Evolutionary conservation across 2,329 filamentous ascomycete genomes (phyloP).

Genomic region (Colletotrichum eremochloae): DNA sequence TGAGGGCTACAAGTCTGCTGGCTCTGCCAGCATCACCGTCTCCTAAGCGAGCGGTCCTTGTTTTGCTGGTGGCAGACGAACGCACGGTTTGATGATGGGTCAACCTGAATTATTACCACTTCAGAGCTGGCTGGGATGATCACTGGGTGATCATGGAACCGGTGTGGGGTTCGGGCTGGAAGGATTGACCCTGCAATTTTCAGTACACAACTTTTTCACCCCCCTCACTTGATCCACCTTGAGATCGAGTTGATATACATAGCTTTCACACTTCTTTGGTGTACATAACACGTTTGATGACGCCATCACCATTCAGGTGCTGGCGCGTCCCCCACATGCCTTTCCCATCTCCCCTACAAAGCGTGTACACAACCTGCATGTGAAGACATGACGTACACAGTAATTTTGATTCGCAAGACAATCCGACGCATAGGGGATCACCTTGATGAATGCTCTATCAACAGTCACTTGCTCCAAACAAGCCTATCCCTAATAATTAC

Average conservation of each 20-base stretch:
- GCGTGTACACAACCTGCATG: neutral
- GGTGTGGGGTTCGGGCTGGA: neutral
- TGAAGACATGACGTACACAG: neutral
- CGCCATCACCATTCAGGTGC: neutral
- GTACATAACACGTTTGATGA: neutral
- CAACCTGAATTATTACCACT: neutral
- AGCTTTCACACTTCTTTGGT: neutral
- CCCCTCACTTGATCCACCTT: neutral
- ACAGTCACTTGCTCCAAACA: neutral
- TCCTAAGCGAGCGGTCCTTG: slow-evolving; percentile 5
- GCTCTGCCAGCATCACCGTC: slow-evolving; percentile 56
- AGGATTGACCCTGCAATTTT: neutral
- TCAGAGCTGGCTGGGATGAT: neutral
- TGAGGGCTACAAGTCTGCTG: slow-evolving; percentile 66
- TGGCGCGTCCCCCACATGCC: neutral
- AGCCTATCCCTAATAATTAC: neutral
- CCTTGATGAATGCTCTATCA: neutral
- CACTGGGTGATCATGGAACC: neutral
- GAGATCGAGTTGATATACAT: neutral
- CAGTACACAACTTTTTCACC: neutral
- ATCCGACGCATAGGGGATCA: neutral
- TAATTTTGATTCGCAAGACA: neutral
- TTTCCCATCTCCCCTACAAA: no score
- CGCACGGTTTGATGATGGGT: neutral
- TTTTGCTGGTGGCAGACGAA: neutral